Evolutionary conservation across 257 asterid species (phyloP), one percentile per base, ranked within the genome.

Genomic region (Solanum neorickii): DNA sequence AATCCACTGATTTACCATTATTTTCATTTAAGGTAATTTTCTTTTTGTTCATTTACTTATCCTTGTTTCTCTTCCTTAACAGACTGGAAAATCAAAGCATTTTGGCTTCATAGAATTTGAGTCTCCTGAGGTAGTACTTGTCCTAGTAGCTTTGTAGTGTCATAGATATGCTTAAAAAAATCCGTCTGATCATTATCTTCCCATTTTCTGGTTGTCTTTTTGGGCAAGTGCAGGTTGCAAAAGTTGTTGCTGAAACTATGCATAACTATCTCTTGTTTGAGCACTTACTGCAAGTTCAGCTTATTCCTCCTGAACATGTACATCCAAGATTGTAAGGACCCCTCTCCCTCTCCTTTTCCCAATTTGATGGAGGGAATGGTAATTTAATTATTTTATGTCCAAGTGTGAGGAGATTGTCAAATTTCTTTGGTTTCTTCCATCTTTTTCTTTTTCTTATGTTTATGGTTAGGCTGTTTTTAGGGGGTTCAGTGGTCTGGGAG

Each of bases 81-180:
- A 97, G 98, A 97, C 98, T 0, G 99, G 98, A 86, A 97, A 95
- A 89, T 94, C 98, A 31, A 95, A 92, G 94, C 98, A 97, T 91
- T 97, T 91, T 90, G 99, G 98, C 85, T 95, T 95, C 94, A 94
- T 95, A 56, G 97, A 97, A 85, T 97, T 95, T 68, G 94, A 92
- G 88, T 95, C 99, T 65, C 95, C 97, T 5, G 99, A 97, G 99
- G 99, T 96, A 77, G 89, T 68, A 49, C 86, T 90, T 78, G 21
- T 47, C 47, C 75, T 68, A 46, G n/a, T 47, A 49, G 62, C 27
- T 70, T 65, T 65, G 77, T 60, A 35, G 62, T 86, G 37, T 44
- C 23, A 21, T 74, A 85, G 65, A 83, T 27, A 23, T 46, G 37
- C 29, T 68, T 66, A 9, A 39, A 27, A 68, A 65, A 21, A 9